A percentile compares a stretch with the other conserved stretches of the same genome.
Evolutionary conservation across 768 basidiomycete species (phyloP).

Genomic region (Austroboletus festivus): DNA sequence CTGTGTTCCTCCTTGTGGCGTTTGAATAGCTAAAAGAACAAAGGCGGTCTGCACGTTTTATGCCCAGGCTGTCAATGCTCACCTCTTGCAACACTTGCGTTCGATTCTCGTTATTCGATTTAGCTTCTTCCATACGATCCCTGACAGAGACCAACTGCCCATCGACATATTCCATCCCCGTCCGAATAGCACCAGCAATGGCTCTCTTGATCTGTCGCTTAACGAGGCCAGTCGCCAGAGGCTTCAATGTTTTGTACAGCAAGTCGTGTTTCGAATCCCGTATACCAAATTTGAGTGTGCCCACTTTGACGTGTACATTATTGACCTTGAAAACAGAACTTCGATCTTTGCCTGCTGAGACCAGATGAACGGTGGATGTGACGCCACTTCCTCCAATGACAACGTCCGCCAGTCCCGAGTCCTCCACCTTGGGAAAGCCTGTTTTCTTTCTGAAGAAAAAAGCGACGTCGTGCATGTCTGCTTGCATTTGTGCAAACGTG

Average conservation of each 20-base stretch:
- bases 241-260: constrained; percentile 80
- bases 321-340: constrained; percentile 73
- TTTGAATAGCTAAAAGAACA: constrained; percentile 53
- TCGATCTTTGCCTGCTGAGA: constrained; percentile 56
- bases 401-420: constrained; percentile 84
- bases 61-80: constrained; percentile 3
- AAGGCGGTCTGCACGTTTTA: background rate
- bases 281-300: constrained; percentile 84
- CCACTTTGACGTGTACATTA: constrained; percentile 75
- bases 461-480: constrained; percentile 89
- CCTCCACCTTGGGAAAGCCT: constrained; percentile 74
- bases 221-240: constrained; percentile 77
- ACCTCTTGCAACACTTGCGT: constrained; percentile 62
- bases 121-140: constrained; percentile 71
- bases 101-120: constrained; percentile 40
- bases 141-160: constrained; percentile 86
- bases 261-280: constrained; percentile 89
- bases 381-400: constrained; percentile 82
- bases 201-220: constrained; percentile 68
- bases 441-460: constrained; percentile 89
- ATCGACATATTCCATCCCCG: constrained; percentile 84
- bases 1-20: constrained; percentile 49
- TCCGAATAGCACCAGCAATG: constrained; percentile 63
- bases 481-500: constrained; percentile 82
- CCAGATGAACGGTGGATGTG: constrained; percentile 61